Evolutionary conservation across 2,329 filamentous ascomycete genomes (phyloP).

Genomic region (Microcyclosporella mali): DNA sequence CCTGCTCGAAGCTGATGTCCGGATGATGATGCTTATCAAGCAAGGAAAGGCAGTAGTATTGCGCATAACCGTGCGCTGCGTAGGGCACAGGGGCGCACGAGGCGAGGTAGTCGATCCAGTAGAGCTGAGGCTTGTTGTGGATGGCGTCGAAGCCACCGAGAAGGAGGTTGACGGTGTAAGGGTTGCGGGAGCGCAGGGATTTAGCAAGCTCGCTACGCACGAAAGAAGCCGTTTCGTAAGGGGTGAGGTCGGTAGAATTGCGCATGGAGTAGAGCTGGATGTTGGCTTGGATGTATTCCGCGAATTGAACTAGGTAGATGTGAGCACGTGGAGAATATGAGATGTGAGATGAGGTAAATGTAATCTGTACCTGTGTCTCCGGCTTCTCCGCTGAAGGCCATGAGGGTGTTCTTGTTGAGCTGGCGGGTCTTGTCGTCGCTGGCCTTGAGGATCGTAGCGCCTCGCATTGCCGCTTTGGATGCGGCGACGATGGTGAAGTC

Average conservation of each 20-base stretch:
- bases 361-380: constrained; percentile 73
- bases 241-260: constrained; percentile 86
- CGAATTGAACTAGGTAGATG: constrained; percentile 76
- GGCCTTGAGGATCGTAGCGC: constrained; percentile 89
- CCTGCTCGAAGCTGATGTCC: constrained; percentile 81
- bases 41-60: constrained; percentile 98
- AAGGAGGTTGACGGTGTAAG: constrained; percentile 94
- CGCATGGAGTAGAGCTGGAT: constrained; percentile 98
- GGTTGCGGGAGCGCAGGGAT: constrained; percentile 83
- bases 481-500: constrained; percentile 98
- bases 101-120: constrained; percentile 26
- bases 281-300: constrained; percentile 98
- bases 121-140: constrained; percentile 49
- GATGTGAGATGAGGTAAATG: background rate
- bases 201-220: constrained; percentile 89
- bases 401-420: constrained; percentile 87
- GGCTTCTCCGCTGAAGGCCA: constrained; percentile 93
- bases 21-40: constrained; percentile 98
- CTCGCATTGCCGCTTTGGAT: constrained; percentile 97
- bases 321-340: background rate
- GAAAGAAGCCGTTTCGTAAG: constrained; percentile 83
- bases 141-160: constrained; percentile 91
- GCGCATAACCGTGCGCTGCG: constrained; percentile 94
- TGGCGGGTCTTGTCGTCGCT: constrained; percentile 92
- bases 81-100: constrained; percentile 65